These are phyloP conservation scores for Sanghuangporus sanghuang DNA, from an alignment of 1,284 basidiomycete genomes.

Conservation along the genomic window DNA sequence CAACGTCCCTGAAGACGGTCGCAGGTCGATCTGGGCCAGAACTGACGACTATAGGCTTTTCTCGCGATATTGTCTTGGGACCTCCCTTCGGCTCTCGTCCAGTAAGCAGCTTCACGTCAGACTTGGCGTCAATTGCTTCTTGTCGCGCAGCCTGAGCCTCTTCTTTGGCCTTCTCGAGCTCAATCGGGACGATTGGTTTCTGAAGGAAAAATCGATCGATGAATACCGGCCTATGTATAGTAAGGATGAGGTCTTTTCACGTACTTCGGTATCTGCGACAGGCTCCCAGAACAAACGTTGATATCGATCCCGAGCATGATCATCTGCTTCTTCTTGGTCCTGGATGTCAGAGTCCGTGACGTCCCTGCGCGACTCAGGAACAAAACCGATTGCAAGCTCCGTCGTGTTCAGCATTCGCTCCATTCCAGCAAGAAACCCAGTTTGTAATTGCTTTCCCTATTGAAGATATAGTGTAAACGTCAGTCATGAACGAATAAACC, in stretches of 20 bases:
- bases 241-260: constrained; percentile 19
- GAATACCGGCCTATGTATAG: background rate
- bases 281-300: constrained; percentile 73
- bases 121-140: constrained; percentile 33
- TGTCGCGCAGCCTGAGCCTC: constrained; percentile 24
- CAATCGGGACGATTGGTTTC: constrained; percentile 52
- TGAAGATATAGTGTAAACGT: background rate
- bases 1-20: constrained; percentile 64
- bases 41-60: constrained; percentile 32
- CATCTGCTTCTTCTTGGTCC: constrained; percentile 50
- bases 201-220: constrained; percentile 23
- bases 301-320: constrained; percentile 57
- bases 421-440: constrained; percentile 67
- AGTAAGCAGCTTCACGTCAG: constrained; percentile 26
- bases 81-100: constrained; percentile 1
- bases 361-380: constrained; percentile 27
- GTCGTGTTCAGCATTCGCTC: constrained; percentile 53
- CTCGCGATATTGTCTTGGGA: constrained; percentile 29
- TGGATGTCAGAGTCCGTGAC: constrained; percentile 55
- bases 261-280: constrained; percentile 56
- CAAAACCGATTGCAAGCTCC: constrained; percentile 18
- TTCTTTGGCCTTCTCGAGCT: constrained; percentile 37
- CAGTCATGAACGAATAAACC: background rate
- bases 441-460: constrained; percentile 56
- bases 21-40: constrained; percentile 41